These are phyloP conservation scores for Ogataea philodendri DNA, from an alignment of 805 yeast genomes.

Conservation along the genomic window DNA sequence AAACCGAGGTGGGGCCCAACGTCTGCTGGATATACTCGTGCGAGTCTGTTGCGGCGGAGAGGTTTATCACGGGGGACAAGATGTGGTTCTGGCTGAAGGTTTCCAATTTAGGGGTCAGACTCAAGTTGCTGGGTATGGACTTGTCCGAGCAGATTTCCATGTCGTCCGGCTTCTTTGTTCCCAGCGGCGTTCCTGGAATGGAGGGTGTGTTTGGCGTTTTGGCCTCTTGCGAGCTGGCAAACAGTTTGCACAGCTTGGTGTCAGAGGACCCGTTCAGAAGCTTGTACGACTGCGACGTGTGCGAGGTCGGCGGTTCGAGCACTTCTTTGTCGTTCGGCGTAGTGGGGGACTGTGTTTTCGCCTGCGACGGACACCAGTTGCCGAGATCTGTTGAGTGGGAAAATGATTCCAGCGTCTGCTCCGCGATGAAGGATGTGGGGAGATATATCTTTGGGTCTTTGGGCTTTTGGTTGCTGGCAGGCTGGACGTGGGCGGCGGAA, in stretches of 20 bases:
- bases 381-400: not conserved
- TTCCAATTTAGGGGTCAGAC: slow-evolving; percentile 15
- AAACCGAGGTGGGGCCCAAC: slow-evolving; percentile 20
- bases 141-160: slow-evolving; percentile 8
- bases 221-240: too few relatives aligned
- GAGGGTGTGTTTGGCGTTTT: too few relatives aligned
- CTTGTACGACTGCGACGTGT: too few relatives aligned
- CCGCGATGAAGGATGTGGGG: slow-evolving; percentile 4
- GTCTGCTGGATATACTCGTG: slow-evolving; percentile 18
- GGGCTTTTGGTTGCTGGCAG: not conserved
- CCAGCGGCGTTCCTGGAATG: slow-evolving; percentile 18
- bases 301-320: too few relatives aligned
- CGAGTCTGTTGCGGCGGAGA: slow-evolving; percentile 16
- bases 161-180: slow-evolving; percentile 5
- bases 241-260: too few relatives aligned
- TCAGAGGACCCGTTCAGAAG: too few relatives aligned
- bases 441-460: slow-evolving; percentile 3
- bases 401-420: slow-evolving; percentile 8
- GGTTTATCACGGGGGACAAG: slow-evolving; percentile 17
- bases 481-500: not conserved
- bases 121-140: slow-evolving; percentile 13
- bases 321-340: not conserved
- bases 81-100: slow-evolving; percentile 11
- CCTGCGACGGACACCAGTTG: too few relatives aligned
- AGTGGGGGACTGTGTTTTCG: too few relatives aligned